Base-by-base conservation (phyloP, 805 yeast genomes). In the Spathaspora passalidarum region DNA sequence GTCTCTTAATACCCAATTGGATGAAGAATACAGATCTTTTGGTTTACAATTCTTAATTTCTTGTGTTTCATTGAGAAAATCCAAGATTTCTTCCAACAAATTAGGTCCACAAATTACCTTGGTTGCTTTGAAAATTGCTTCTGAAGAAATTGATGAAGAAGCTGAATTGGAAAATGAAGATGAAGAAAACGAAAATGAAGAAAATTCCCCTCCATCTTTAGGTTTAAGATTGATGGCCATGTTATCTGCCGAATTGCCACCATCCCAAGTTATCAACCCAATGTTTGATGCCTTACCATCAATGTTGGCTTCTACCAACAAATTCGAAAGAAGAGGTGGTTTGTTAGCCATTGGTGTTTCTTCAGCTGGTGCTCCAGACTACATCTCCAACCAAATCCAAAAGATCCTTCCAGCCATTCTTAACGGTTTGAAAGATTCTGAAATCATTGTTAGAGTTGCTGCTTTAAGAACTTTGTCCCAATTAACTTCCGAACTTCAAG, bases 311-410 rank as follows among this genome's bases (percentile, higher is more conserved):
- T 68, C 80, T 41, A 79, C 91, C 14, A 81, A 88, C 62, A 76
- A 78, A 50, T 84, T 79, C 53, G 89, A 86, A 70, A 83, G 95
- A 73, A 83, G 97, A 71, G 97, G 95, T 49, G 94, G 86, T 45
- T 75, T 90, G 43, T 73, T 88, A 56, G 80, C 96, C 26, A 72
- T 94, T 51, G 89, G 95, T 56, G 88, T 82, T 47, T 82, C 92
- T 43, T 87, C 87, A 39, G 80, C 86, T 52, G 99, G 98, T 63
- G 92, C 98, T 36, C 98, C 98, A 51, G 99, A 94, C 61, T 92
- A 77, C 66, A 78, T 87, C 57, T 79, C 90, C 40, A 76, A 85
- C 40, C 92, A 90, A 61, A 69, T 91, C 49, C 78, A 79, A 49
- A 83, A 82, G 59, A 70, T 94, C 51, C 77, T 90, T 44, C 88